Conservation (phyloP, 2,329 filamentous ascomycete genomes). For the Epichloe hybrida region DNA sequence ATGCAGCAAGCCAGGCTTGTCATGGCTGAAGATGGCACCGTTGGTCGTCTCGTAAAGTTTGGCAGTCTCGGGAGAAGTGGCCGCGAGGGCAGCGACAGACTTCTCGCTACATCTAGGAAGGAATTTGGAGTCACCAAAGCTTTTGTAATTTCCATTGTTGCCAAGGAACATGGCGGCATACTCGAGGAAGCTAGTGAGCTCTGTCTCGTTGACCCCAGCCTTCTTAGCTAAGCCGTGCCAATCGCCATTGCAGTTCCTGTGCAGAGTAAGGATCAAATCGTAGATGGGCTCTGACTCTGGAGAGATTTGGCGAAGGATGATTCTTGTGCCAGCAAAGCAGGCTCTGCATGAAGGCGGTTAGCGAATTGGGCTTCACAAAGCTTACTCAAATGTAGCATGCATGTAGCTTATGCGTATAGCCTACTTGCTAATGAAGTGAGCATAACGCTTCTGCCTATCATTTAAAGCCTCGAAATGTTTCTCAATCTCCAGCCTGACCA, state of each 20-base stretch:
- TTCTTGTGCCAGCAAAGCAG: constrained; percentile 61
- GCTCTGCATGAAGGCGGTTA: constrained; percentile 36
- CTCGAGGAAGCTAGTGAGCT: constrained; percentile 57
- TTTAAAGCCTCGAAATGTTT: constrained; percentile 75
- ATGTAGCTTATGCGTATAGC: constrained; percentile 9
- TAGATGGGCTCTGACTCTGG: constrained; percentile 72
- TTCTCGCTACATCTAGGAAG: constrained; percentile 56
- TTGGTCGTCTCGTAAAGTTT: constrained; percentile 53
- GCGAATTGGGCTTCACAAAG: background rate
- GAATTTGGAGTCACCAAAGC: constrained; percentile 76
- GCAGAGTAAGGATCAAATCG: constrained; percentile 63
- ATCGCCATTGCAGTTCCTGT: constrained; percentile 53
- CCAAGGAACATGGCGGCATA: constrained; percentile 69
- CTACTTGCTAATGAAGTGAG: constrained; percentile 76
- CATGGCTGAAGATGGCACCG: constrained; percentile 58
- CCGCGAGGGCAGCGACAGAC: constrained; percentile 50
- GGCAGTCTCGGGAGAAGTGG: constrained; percentile 44
- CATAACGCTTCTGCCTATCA: constrained; percentile 74
- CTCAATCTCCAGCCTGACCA: constrained; percentile 81
- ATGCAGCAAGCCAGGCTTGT: constrained; percentile 53
- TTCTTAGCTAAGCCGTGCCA: constrained; percentile 55
- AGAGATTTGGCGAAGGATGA: constrained; percentile 69
- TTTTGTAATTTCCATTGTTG: constrained; percentile 76
- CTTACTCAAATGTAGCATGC: background rate
- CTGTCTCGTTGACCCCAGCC: constrained; percentile 48